Conservation (phyloP, 192 early-diverging fungal species). For the Coemansia javaensis region DNA sequence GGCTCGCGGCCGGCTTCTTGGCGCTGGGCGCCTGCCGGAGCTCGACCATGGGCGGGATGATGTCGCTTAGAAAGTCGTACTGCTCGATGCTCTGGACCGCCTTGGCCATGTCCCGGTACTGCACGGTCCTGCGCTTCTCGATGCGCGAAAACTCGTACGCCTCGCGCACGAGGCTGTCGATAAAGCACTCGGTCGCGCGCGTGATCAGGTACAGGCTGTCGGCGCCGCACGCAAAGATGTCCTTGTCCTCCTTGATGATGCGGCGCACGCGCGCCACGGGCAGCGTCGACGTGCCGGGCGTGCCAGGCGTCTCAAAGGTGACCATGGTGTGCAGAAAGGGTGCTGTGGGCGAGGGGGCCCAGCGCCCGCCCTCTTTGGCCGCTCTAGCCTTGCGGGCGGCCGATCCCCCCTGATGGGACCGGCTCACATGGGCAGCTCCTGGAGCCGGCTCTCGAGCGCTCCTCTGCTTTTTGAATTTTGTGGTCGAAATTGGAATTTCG, state of each 20-base stretch:
- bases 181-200: constrained; percentile 65
- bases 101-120: constrained; percentile 70
- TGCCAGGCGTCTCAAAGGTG: constrained; percentile 7
- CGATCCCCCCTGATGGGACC: too few relatives aligned
- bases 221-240: constrained; percentile 60
- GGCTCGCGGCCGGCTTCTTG: constrained; percentile 8
- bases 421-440: too few relatives aligned
- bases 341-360: too few relatives aligned
- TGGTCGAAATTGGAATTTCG: too few relatives aligned
- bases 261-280: constrained; percentile 65
- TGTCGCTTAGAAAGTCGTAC: constrained; percentile 46
- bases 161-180: constrained; percentile 62
- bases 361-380: too few relatives aligned
- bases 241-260: constrained; percentile 74
- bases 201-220: constrained; percentile 65
- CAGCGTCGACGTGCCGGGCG: constrained; percentile 52
- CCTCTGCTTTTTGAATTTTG: too few relatives aligned
- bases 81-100: constrained; percentile 49
- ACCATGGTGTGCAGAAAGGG: constrained; percentile 3
- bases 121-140: constrained; percentile 68
- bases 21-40: too few relatives aligned
- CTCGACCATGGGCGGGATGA: constrained; percentile 31
- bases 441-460: too few relatives aligned
- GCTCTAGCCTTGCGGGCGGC: too few relatives aligned
- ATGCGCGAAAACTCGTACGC: constrained; percentile 57